Percentiles rank a stretch among this genome's conserved stretches.
These are phyloP conservation scores for Candida palmyrensis DNA, from an alignment of 805 yeast species.

Conservation along the genomic window DNA sequence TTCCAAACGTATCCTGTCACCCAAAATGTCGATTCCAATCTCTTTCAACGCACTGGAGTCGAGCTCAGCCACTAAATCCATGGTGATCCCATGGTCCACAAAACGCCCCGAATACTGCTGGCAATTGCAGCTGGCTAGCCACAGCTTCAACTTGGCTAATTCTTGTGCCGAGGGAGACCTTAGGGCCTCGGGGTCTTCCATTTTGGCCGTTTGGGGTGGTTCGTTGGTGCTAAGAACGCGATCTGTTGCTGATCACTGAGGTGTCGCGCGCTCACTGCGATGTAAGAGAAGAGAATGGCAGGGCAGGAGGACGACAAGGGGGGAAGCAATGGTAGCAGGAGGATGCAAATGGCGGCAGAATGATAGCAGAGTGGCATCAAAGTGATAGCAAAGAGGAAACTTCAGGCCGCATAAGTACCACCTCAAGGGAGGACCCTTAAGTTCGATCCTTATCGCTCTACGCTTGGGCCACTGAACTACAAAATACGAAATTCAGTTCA, in stretches of 20 bases:
- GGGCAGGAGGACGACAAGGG: neutral
- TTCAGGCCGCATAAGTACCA: no score
- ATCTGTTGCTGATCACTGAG: neutral
- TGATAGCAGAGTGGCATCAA: neutral
- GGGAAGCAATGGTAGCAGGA: neutral
- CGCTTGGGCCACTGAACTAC: no score
- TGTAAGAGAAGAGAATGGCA: neutral
- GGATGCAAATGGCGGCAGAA: neutral
- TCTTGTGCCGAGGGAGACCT: no score
- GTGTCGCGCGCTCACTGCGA: no score
- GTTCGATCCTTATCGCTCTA: no score
- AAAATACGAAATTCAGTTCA: no score
- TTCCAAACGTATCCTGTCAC: conserved; percentile 74
- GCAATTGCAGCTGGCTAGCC: conserved; percentile 33
- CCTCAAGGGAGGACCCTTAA: no score
- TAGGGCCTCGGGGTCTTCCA: neutral
- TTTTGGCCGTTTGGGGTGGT: neutral
- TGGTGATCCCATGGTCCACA: conserved; percentile 48
- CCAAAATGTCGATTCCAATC: conserved; percentile 70
- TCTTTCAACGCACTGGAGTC: conserved; percentile 65
- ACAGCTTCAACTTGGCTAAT: conserved; percentile 20
- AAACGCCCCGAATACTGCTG: conserved; percentile 29
- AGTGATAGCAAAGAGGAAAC: neutral
- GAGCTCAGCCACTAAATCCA: conserved; percentile 52
- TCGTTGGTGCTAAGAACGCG: neutral